Evolutionary conservation across 2,329 filamentous ascomycete genomes (phyloP).

Genomic region (Ceratocystis ficicola): DNA sequence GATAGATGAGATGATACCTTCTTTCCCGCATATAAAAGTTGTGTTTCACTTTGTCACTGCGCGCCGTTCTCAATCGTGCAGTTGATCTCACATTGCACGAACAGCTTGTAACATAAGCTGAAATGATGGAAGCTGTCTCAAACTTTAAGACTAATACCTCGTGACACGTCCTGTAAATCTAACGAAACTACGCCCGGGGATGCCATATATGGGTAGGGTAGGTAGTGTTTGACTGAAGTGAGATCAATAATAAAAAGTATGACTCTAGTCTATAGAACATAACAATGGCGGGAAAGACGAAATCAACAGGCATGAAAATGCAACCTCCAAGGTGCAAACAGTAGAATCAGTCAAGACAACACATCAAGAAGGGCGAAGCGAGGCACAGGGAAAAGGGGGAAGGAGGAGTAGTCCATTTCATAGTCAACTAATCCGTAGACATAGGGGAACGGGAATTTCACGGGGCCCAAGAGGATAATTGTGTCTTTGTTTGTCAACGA

Average conservation of each 20-base stretch:
- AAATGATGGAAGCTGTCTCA: neutral
- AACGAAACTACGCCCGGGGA: slow-evolving; percentile 5
- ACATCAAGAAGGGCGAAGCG: neutral
- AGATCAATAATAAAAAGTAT: slow-evolving; percentile 21
- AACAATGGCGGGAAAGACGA: slow-evolving; percentile 15
- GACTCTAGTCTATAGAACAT: slow-evolving; percentile 5
- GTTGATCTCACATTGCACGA: neutral
- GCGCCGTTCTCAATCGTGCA: neutral
- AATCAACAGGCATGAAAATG: slow-evolving; percentile 20
- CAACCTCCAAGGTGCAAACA: neutral
- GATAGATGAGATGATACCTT: slow-evolving; percentile 1
- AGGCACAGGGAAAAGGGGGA: neutral
- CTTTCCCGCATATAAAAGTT: neutral
- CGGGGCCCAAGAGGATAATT: neutral
- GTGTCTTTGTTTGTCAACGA: slow-evolving; percentile 23
- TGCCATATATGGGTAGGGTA: neutral
- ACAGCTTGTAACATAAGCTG: neutral
- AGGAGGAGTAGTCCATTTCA: slow-evolving; percentile 1
- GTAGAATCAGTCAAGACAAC: neutral
- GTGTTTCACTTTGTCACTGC: neutral
- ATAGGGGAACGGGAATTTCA: neutral
- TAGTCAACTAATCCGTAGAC: slow-evolving; percentile 23
- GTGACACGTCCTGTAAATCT: neutral
- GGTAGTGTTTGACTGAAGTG: neutral
- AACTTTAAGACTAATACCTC: neutral